Evolutionary conservation across 352 stramenopile genomes (phyloP), one percentile per base, ranked within the genome.

Genomic region (Phytophthora pisi): DNA sequence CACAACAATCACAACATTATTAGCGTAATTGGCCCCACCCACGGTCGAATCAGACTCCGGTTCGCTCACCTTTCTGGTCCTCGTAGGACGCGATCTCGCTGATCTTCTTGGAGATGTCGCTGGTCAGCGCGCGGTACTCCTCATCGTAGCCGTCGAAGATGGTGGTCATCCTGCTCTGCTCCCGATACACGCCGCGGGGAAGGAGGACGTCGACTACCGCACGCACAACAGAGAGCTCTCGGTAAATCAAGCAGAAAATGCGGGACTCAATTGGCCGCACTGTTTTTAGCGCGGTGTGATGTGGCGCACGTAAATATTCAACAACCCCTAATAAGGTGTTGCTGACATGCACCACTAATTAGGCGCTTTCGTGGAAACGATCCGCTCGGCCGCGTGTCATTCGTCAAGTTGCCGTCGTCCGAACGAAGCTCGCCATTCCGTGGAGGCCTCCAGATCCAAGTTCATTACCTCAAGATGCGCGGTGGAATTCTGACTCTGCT

Each of bases 91-190:
- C 80, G 63, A 96, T 80, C 59, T 96, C 88, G 73, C 86, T 95
- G 64, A 96, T 86, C 65, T 96, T 96, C 66, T 86, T 91, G 50
- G 88, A 96, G 75, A 96, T 93, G 64, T 94, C 88, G 74, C 84
- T 90, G 31, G 88, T 80, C 51, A 96, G 69, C 46, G 86, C 73
- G 59, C 88, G 86, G 60, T 96, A 96, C 66, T 96, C 88, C 73
- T 96, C 88, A 59, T 96, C 88, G 67, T 96, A 96, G 42, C 86
- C 84, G 65, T 96, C 88, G 47, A 96, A 96, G 61, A 95, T 96
- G 38, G 86, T 92, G 66, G 88, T 96, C 86, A 94, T 96, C 51
- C 61, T 74, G 68, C 64, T 66, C 28, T 36, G 30, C 34, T 16
- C 40, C 49, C 45, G 38, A 43, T 43, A n/a, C 36, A 43, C 36